Evolutionary conservation across 2,329 filamentous ascomycete species (phyloP).

Genomic region (Corniculantispora saksenae): DNA sequence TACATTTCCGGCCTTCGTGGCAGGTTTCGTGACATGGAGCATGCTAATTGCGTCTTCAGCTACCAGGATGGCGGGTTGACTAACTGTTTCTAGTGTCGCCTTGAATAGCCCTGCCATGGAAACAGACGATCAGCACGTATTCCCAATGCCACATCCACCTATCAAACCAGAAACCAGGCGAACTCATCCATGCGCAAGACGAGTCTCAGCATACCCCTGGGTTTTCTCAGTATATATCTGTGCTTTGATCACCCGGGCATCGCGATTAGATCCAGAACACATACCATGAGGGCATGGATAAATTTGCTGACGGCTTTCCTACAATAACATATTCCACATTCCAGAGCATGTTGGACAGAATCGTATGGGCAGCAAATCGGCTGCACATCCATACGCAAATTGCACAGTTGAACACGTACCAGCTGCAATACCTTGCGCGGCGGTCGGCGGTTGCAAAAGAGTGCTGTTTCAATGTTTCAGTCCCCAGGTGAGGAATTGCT

Average conservation of each 20-base stretch:
- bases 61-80: background rate
- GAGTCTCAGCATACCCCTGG: background rate
- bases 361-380: background rate
- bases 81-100: background rate
- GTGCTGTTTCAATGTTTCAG: background rate
- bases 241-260: background rate
- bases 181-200: background rate
- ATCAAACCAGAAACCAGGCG: background rate
- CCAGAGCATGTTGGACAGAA: background rate
- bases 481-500: background rate
- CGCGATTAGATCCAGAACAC: background rate
- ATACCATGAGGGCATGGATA: background rate
- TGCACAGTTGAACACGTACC: background rate
- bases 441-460: background rate
- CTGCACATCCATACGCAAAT: background rate
- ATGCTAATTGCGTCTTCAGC: background rate
- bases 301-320: background rate
- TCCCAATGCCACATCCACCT: background rate
- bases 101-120: background rate
- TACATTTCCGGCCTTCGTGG: background rate
- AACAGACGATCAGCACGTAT: background rate
- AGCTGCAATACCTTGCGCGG: background rate
- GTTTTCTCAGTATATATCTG: background rate
- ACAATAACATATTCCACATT: background rate
- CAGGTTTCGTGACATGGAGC: background rate